phyloP scores from a whole-genome alignment of 2,329 filamentous ascomycete genomes.

The Boeremia exigua region DNA sequence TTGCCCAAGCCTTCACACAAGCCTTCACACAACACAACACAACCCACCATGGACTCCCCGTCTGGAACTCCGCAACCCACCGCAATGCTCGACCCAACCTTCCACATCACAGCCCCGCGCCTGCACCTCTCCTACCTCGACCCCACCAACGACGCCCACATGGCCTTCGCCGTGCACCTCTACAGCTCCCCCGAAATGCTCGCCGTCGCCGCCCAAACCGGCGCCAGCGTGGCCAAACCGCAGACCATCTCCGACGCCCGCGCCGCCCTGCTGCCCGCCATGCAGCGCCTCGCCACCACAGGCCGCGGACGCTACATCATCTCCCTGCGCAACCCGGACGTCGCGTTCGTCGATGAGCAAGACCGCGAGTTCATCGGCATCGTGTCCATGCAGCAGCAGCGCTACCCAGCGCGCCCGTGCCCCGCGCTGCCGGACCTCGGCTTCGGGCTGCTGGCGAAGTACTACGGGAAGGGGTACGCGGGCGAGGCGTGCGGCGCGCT shows the following conservation, averaged over 20 bases:
- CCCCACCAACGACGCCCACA: slow-evolving; percentile 21
- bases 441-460: slow-evolving; percentile 18
- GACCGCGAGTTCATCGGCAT: slow-evolving; percentile 18
- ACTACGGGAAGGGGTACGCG: slow-evolving; percentile 30
- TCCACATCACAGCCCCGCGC: slow-evolving; percentile 66
- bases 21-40: background rate
- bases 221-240: background rate
- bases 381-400: slow-evolving; percentile 33
- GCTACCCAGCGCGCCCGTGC: slow-evolving; percentile 19
- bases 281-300: slow-evolving; percentile 23
- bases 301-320: slow-evolving; percentile 41
- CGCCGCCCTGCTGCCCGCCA: slow-evolving; percentile 13
- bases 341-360: background rate
- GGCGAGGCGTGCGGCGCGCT: slow-evolving; percentile 24
- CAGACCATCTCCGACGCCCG: slow-evolving; percentile 19
- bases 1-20: background rate
- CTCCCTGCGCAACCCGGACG: slow-evolving; percentile 14
- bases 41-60: background rate
- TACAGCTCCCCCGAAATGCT: slow-evolving; percentile 14
- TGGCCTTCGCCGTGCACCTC: slow-evolving; percentile 20
- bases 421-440: slow-evolving; percentile 32
- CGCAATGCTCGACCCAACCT: slow-evolving; percentile 63
- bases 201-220: background rate
- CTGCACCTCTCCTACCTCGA: slow-evolving; percentile 28
- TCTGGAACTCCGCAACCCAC: background rate